Base-by-base conservation (phyloP, 768 basidiomycete genomes). In the Xerocomellus chrysenteron region DNA sequence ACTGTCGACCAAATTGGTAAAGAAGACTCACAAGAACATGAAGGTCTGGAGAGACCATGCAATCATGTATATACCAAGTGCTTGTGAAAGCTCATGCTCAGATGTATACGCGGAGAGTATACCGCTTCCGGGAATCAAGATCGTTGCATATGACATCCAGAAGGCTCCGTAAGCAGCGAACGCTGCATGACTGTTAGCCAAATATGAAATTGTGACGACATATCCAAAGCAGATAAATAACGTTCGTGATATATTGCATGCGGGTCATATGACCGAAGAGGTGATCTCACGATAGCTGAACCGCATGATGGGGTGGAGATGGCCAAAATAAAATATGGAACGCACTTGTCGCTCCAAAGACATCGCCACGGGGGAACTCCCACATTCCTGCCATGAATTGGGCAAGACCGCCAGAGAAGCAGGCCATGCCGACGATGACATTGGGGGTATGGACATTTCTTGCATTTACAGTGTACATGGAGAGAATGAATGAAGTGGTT, bases 381-480 rank as follows among this genome's bases (percentile, higher is more conserved):
- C 91, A 93, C 87, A 94, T 92, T 41, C 94, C 94, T 32, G 92
- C 93, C 39, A 94, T 74, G 45, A 95, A 77, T 68, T 95, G 94
- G 13, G 80, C 86, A 33, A 94, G 84, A 57, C 94, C 94, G 60
- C 93, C 94, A 58, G 83, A 83, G 72, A 85, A 89, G 61, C 91
- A 67, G 26, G 92, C 91, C 92, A 95, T 92, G 49, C 92, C 94
- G 47, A 93, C 80, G 47, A 92, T 83, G 32, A 85, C 82, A 55
- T 93, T 92, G 40, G 89, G 84, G 6, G 67, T 64, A n/a, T 65
- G 58, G 59, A 92, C 76, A 24, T 73, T 65, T n/a, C 85, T 80
- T 1, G 81, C 78, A 17, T 78, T 70, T 30, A 82, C 74, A 66
- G 92, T 92, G 79, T 81, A 88, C 59, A 92, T 59, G 5, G 89